These are phyloP conservation scores for Teunomyces stri DNA, from an alignment of 805 yeast species.

Conservation along the genomic window DNA sequence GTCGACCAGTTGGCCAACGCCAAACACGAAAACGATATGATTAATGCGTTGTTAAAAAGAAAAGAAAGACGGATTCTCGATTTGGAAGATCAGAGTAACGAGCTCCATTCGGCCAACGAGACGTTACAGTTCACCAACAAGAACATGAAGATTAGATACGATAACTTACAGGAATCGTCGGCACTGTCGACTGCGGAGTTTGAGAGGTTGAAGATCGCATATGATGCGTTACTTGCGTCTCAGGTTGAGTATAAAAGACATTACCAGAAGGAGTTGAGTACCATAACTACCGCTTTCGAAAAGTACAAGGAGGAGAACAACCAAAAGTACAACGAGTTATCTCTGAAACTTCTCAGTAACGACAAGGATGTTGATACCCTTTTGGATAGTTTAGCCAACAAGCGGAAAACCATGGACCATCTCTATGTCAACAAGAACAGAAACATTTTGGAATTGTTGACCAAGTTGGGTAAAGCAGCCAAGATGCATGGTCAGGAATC, in stretches of 20 bases:
- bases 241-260: constrained; percentile 52
- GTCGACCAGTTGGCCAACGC: constrained; percentile 66
- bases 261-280: constrained; percentile 43
- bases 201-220: constrained; percentile 55
- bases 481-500: constrained; percentile 50
- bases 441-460: constrained; percentile 40
- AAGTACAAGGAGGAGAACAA: constrained; percentile 35
- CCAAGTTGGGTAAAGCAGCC: constrained; percentile 43
- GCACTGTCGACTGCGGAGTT: constrained; percentile 47
- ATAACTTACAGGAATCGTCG: constrained; percentile 47
- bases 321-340: constrained; percentile 33
- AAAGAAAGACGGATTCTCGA: constrained; percentile 69
- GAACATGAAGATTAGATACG: constrained; percentile 48
- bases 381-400: constrained; percentile 46
- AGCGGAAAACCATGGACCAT: constrained; percentile 48
- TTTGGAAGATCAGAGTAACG: constrained; percentile 57
- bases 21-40: constrained; percentile 75
- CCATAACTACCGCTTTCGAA: constrained; percentile 36
- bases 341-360: constrained; percentile 37
- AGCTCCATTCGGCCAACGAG: constrained; percentile 46
- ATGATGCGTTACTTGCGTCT: constrained; percentile 53
- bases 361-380: constrained; percentile 51
- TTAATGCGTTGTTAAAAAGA: constrained; percentile 63
- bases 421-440: constrained; percentile 48
- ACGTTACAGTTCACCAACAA: constrained; percentile 48